Conservation (phyloP, 139 green algal species). For the Klebsormidium nitens region DNA sequence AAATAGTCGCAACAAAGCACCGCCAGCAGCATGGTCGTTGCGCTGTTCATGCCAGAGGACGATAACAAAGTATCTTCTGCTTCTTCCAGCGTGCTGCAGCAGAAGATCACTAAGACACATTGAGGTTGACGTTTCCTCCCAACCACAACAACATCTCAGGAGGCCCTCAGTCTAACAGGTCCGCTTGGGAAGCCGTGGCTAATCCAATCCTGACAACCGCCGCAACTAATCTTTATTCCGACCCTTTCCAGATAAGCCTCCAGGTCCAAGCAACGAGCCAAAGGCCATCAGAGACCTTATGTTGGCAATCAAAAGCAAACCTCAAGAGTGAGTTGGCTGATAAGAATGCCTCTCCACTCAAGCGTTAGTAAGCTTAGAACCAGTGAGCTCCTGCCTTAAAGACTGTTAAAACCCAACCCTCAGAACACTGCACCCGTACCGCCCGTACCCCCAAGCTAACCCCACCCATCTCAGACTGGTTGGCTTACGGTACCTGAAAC, state of each 20-base stretch:
- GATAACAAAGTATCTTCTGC: conserved; percentile 88
- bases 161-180: no score
- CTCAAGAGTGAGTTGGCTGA: no score
- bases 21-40: conserved; percentile 93
- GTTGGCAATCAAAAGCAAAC: no score
- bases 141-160: no score
- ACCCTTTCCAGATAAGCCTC: neutral
- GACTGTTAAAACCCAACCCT: neutral
- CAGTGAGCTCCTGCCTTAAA: neutral
- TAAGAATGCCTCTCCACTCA: no score
- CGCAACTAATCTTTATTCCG: neutral
- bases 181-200: neutral
- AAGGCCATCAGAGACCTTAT: no score
- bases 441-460: neutral
- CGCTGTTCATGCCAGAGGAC: conserved; percentile 83
- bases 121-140: no score
- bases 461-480: neutral
- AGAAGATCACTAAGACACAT: neutral
- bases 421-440: neutral
- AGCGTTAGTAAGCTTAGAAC: neutral
- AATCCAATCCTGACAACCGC: neutral
- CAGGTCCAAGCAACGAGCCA: no score
- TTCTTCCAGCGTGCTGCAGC: conserved; percentile 58
- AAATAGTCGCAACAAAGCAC: no score
- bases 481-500: neutral